These are phyloP conservation scores for Hymenoscyphus fraxineus DNA, from an alignment of 2,329 filamentous ascomycete species.

Conservation along the genomic window DNA sequence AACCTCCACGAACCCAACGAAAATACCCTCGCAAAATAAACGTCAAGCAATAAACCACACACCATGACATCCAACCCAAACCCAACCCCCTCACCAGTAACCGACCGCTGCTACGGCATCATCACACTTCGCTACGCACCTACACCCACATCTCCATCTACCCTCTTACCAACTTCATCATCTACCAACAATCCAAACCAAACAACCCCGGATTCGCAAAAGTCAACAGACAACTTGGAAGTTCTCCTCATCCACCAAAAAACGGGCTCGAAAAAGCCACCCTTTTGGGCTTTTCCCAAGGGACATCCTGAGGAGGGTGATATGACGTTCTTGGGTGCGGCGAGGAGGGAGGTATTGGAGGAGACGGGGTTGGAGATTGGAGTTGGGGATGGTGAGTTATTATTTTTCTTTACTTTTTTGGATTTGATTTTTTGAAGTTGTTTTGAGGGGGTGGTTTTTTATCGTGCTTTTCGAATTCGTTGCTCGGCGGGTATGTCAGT, in stretches of 20 bases:
- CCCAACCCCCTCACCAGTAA: constrained; percentile 8
- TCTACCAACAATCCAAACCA: not conserved
- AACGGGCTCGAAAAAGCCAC: constrained; percentile 6
- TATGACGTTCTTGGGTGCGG: constrained; percentile 8
- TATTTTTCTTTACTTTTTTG: too few species aligned
- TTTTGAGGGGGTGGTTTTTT: too few species aligned
- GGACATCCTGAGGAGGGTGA: constrained; percentile 21
- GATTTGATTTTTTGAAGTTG: too few species aligned
- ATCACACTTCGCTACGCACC: constrained; percentile 18
- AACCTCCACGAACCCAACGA: too few species aligned
- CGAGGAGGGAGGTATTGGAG: constrained; percentile 19
- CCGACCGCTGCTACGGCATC: constrained; percentile 25
- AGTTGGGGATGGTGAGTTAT: not conserved
- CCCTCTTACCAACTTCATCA: not conserved
- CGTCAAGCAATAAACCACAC: not conserved
- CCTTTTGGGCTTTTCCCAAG: constrained; percentile 25
- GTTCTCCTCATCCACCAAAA: constrained; percentile 23
- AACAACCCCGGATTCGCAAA: too few species aligned
- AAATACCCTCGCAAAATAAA: too few species aligned
- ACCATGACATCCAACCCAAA: not conserved
- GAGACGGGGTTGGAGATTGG: constrained; percentile 18
- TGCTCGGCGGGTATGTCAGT: too few species aligned
- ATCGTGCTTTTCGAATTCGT: too few species aligned
- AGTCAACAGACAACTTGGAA: constrained; percentile 11
- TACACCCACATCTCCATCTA: constrained; percentile 6